phyloP scores from a whole-genome alignment of 2,329 filamentous ascomycete genomes.

The Colletotrichum karsti region DNA sequence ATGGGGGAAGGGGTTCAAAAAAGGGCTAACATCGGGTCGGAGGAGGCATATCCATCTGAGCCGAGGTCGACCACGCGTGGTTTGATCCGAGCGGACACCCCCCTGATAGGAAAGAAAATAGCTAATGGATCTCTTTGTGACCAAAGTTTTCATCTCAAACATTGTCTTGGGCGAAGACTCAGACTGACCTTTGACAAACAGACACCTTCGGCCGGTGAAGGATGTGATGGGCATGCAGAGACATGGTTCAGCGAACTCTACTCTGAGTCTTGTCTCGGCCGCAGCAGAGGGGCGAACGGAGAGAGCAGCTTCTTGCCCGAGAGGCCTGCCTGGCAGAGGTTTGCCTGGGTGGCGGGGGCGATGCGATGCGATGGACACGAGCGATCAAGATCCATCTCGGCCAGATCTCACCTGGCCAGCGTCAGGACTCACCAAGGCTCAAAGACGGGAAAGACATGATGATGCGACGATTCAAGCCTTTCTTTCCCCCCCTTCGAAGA shows the following conservation, averaged over 20 bases:
- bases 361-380: no score
- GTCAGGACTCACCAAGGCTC: no score
- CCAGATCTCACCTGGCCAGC: no score
- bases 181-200: not conserved
- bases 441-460: no score
- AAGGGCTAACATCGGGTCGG: not conserved
- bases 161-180: not conserved
- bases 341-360: no score
- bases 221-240: not conserved
- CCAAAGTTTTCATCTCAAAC: not conserved
- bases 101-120: slow-evolving; percentile 20
- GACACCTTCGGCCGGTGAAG: not conserved
- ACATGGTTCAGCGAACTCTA: not conserved
- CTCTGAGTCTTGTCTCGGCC: not conserved
- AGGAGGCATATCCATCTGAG: not conserved
- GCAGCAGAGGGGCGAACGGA: no score
- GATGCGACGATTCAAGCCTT: no score
- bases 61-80: not conserved
- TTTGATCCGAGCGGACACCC: not conserved
- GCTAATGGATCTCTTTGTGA: slow-evolving; percentile 24
- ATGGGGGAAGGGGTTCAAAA: not conserved
- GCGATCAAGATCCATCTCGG: no score
- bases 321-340: no score
- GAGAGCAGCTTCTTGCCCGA: no score
- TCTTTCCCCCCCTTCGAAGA: no score